These are phyloP conservation scores for Chenopodium formosanum DNA, from an alignment of 148 eudicot species.

Conservation along the genomic window DNA sequence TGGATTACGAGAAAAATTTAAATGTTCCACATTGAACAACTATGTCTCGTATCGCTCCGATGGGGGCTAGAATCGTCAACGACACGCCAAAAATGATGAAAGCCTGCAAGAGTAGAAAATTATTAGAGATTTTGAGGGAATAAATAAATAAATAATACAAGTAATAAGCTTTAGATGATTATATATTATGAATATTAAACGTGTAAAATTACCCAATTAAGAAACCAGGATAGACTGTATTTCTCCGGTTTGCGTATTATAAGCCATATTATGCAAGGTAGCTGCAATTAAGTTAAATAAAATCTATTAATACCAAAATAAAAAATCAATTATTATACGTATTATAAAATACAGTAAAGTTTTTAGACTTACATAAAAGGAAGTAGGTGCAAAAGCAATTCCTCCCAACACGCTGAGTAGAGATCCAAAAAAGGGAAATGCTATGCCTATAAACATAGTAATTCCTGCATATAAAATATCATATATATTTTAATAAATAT, in stretches of 20 bases:
- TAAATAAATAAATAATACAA: neutral
- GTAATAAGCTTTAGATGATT: no score
- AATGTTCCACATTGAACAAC: neutral
- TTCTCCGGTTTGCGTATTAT: conserved; percentile 6
- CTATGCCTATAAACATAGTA: conserved; percentile 46
- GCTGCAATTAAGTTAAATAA: conserved; percentile 19
- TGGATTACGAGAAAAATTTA: neutral
- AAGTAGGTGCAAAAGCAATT: conserved; percentile 57
- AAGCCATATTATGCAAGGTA: conserved; percentile 30
- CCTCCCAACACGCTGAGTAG: conserved; percentile 56
- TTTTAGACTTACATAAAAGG: conserved; percentile 40
- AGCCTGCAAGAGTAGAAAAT: conserved; percentile 16
- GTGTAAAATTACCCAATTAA: conserved; percentile 41
- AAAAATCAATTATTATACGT: neutral
- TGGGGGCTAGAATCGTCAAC: conserved; percentile 43
- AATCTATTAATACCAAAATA: no score
- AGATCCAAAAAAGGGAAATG: conserved; percentile 56
- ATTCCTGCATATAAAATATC: conserved; percentile 22
- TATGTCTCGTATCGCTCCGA: conserved; percentile 46
- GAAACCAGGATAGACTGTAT: conserved; percentile 42
- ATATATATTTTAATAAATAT: no score
- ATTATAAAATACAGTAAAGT: neutral
- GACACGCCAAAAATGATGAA: conserved; percentile 43
- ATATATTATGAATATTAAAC: neutral
- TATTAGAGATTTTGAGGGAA: neutral